A percentile compares a stretch with the other conserved stretches of the same genome.
phyloP scores from a whole-genome alignment of 805 yeast genomes.

The Spathaspora boniae region DNA sequence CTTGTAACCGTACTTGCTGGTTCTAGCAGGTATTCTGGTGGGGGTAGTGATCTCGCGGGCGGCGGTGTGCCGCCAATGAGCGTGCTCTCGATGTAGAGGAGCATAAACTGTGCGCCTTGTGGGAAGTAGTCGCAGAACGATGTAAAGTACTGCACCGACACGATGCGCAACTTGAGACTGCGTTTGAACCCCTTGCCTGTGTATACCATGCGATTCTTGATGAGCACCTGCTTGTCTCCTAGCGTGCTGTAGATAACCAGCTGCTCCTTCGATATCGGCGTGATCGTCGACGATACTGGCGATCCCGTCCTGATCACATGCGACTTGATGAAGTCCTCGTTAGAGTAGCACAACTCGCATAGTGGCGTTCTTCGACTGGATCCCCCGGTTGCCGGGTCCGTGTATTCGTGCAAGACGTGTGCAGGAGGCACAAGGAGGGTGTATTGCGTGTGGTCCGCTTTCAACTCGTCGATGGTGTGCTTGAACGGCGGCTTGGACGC shows the following conservation, averaged over 20 bases:
- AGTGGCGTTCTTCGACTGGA: slow-evolving; percentile 29
- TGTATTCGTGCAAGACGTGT: slow-evolving; percentile 33
- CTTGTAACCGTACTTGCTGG: neutral
- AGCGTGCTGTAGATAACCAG: slow-evolving; percentile 50
- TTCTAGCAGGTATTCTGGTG: neutral
- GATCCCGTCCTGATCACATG: slow-evolving; percentile 48
- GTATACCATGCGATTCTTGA: slow-evolving; percentile 52
- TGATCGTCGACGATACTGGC: slow-evolving; percentile 20
- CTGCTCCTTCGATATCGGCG: slow-evolving; percentile 27
- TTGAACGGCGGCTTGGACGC: slow-evolving; percentile 41
- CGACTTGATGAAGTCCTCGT: slow-evolving; percentile 57
- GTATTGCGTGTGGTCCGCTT: slow-evolving; percentile 46
- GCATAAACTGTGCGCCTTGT: slow-evolving; percentile 51
- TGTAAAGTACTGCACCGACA: slow-evolving; percentile 44
- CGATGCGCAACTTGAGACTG: slow-evolving; percentile 42
- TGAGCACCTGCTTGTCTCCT: slow-evolving; percentile 51
- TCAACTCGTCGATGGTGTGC: slow-evolving; percentile 42
- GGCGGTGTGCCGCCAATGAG: slow-evolving; percentile 38
- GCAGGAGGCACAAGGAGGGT: slow-evolving; percentile 66
- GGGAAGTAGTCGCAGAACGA: slow-evolving; percentile 61
- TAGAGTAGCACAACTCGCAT: slow-evolving; percentile 49
- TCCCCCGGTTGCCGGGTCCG: slow-evolving; percentile 24
- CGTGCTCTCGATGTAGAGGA: slow-evolving; percentile 57
- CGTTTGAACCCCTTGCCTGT: slow-evolving; percentile 58
- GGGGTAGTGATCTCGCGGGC: neutral